Evolutionary conservation across 2,329 filamentous ascomycete genomes (phyloP), one percentile per base, ranked within the genome.

Genomic region (Venturia asperata): DNA sequence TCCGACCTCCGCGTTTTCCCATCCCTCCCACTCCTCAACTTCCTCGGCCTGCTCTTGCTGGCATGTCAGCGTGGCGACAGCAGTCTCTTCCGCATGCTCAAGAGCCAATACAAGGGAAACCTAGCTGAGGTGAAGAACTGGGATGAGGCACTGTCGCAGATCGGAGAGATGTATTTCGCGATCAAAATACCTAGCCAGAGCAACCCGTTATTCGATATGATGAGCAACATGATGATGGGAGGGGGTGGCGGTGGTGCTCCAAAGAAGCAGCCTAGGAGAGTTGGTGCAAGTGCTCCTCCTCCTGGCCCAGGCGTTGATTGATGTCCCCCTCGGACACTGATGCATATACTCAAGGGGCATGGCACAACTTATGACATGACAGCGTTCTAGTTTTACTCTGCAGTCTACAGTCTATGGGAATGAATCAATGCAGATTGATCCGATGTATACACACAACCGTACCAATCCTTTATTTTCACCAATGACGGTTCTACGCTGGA

Each of bases 201-300:
- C 68, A 97, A 97, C 76, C 92, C 92, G 3, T 80, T 99, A 76
- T 86, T 97, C 77, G 94, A 99, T 74, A 97, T 99, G 92, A 95
- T 99, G 90, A 92, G 92, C 61, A 92, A 87, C 68, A 85, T 99
- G 82, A 90, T 99, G 72, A 92, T 92, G 61, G 91, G 91, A 24
- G 88, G 86, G 7, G 84, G 82, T 34, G 81, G 81, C 62, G 81
- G 80, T 21, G 83, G 82, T n/a, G 81, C 76, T 34, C 73, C 72
- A 68, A 73, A 77, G 68, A 74, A 77, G 68, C 75, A 79, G 66
- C 72, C 76, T 52, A 82, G 77, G 73, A 80, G 76, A 69, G 78
- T 81, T 43, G 79, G 80, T 60, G 72, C 55, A 37, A 42, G 34
- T 17, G 56, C 55, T 62, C 55, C 64, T 13, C 60, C 60, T 43